Conservation (phyloP, 1,284 basidiomycete species). For the Ceratobasidium theobromae region DNA sequence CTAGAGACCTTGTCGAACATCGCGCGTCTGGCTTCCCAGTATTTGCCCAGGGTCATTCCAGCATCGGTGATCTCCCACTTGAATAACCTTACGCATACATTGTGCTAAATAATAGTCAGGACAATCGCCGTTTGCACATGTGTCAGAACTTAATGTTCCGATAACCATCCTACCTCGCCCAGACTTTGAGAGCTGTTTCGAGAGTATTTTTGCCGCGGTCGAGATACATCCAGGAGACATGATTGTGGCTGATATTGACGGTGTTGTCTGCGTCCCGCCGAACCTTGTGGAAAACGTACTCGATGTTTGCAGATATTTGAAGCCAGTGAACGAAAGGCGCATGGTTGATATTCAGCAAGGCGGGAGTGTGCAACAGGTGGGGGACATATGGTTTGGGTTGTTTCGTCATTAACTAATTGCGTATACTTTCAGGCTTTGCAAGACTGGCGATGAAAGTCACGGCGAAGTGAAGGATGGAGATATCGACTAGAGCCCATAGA, state of each 20-base stretch:
- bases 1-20: slow-evolving; percentile 81
- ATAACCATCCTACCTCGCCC: slow-evolving; percentile 58
- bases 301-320: slow-evolving; percentile 59
- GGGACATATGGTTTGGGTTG: not conserved
- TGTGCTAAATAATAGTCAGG: not conserved
- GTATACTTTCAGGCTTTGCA: not conserved
- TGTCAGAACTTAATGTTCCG: slow-evolving; percentile 74
- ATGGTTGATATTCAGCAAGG: slow-evolving; percentile 84
- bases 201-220: slow-evolving; percentile 53
- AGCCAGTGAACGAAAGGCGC: slow-evolving; percentile 71
- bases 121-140: slow-evolving; percentile 83
- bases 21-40: slow-evolving; percentile 68
- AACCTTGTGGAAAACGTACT: slow-evolving; percentile 60
- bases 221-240: slow-evolving; percentile 77
- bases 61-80: slow-evolving; percentile 56
- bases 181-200: slow-evolving; percentile 40
- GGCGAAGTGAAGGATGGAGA: no score
- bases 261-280: slow-evolving; percentile 80
- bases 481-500: no score
- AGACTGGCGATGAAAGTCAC: not conserved
- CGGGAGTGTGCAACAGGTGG: not conserved
- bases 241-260: slow-evolving; percentile 87
- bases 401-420: no score
- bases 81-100: not conserved
- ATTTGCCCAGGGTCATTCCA: slow-evolving; percentile 79